Evolutionary conservation across 2,329 filamentous ascomycete species (phyloP), one percentile per base, ranked within the genome.

Genomic region (Lachnellula arida): DNA sequence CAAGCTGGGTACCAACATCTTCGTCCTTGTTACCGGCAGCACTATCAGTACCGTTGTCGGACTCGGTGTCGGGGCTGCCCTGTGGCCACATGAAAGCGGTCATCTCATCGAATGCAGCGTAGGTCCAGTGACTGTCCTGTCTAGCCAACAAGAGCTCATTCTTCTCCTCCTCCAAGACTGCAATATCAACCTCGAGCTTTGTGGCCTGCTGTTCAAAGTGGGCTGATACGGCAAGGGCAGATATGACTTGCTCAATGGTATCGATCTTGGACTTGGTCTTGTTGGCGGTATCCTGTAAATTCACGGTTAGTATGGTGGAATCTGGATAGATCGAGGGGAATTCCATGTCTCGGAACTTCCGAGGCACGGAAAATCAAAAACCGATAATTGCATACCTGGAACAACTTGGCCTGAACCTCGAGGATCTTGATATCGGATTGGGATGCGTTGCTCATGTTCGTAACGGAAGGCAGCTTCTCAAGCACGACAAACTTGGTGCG

Each of bases 11-110:
- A 17, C 44, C 23, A 7, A 4, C 44, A 12, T 46, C 22, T 12
- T 5, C 42, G 11, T 44, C 19, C 11, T 25, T 14, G 42, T 11
- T 42, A 42, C 17, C 15, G 42, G 11, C 15, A 44, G n/a, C 4
- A 22, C 4, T 43, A 12, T 43, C 42, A 23, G 11, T 22, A 23
- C 5, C 11, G 12, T 5, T 23, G 5, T 19, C 19, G 22, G 49
- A 44, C 22, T 17, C 14, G 12, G 25, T 25, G 1, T 22, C 23
- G 9, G 40, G 40, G 14, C 28, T 14, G 25, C 58, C 60, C 37
- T 63, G 58, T 12, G 60, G 60, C 56, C 56, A 63, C 37, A 54
- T 55, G 11, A 47, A 39, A 11, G 56, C 51, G 22, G 48, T 51
- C 12, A 54, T 48, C 15, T 19, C 47, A 34, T 58, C 58, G 46